Conservation (phyloP, 2,329 filamentous ascomycete species). For the Neonectria ditissima region DNA sequence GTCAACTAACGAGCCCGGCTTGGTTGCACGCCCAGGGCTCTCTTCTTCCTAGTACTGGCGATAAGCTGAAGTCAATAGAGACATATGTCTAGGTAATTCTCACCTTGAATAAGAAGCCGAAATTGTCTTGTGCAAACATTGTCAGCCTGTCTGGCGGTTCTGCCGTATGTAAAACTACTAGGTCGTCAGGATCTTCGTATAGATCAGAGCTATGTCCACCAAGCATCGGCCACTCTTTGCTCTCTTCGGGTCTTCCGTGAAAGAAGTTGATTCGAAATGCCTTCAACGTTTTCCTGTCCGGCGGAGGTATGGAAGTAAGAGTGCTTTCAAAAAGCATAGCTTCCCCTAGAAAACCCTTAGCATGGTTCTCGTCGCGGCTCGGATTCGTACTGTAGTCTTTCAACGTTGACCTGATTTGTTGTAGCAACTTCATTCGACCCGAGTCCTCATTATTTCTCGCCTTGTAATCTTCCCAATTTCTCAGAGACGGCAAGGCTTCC, state of each 20-base stretch:
- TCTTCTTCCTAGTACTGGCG: not conserved
- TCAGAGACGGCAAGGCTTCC: not conserved
- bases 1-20: not conserved
- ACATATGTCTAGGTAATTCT: not conserved
- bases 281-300: conserved; percentile 17
- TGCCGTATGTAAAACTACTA: conserved; percentile 11
- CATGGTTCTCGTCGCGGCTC: not conserved
- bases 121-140: conserved; percentile 19
- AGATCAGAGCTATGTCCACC: conserved; percentile 15
- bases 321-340: conserved; percentile 26
- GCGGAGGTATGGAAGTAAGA: conserved; percentile 15
- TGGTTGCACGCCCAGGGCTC: not conserved
- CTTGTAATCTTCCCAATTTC: conserved; percentile 27
- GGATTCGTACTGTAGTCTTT: conserved; percentile 13
- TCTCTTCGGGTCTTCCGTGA: conserved; percentile 12
- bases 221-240: conserved; percentile 17
- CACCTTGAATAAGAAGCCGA: conserved; percentile 21
- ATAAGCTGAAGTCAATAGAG: not conserved
- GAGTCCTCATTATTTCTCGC: not conserved
- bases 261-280: conserved; percentile 22
- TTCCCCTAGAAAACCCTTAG: conserved; percentile 4
- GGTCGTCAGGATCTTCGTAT: conserved; percentile 21
- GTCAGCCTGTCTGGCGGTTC: conserved; percentile 21
- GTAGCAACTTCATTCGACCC: conserved; percentile 8
- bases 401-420: not conserved